phyloP scores from a whole-genome alignment of 306 rosid genomes.

The Glycyrrhiza uralensis region DNA sequence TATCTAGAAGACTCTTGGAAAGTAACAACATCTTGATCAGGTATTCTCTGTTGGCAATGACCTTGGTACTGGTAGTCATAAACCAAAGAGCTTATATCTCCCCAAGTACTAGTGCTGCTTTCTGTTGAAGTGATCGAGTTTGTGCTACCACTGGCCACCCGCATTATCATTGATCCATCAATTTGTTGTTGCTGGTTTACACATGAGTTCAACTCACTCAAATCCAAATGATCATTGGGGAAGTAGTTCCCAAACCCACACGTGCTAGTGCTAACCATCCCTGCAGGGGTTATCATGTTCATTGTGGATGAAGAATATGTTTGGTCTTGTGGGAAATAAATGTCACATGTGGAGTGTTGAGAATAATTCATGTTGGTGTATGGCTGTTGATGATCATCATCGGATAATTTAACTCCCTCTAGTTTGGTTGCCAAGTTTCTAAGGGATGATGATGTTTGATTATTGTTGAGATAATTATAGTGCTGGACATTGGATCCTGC shows the following conservation, averaged over 20 bases:
- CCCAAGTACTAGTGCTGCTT: conserved; percentile 59
- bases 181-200: conserved; percentile 14
- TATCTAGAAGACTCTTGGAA: conserved; percentile 34
- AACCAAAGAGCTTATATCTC: conserved; percentile 57
- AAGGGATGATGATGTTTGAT: conserved; percentile 33
- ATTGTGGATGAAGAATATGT: conserved; percentile 5
- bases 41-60: not conserved
- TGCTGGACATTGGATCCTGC: conserved; percentile 11
- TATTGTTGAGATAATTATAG: conserved; percentile 9
- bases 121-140: conserved; percentile 42
- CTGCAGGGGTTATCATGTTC: conserved; percentile 13
- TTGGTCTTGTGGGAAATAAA: conserved; percentile 27
- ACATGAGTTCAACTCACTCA: conserved; percentile 34
- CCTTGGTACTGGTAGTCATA: conserved; percentile 30
- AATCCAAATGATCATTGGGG: conserved; percentile 23
- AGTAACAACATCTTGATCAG: conserved; percentile 32
- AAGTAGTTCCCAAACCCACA: conserved; percentile 34
- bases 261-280: too few relatives aligned
- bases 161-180: not conserved
- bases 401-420: not conserved
- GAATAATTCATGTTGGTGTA: not conserved
- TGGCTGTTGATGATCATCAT: not conserved
- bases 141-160: conserved; percentile 21
- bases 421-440: conserved; percentile 13
- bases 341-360: conserved; percentile 26